Evolutionary conservation across 1,284 basidiomycete species (phyloP).

Genomic region (Bondarzewia mesenterica): DNA sequence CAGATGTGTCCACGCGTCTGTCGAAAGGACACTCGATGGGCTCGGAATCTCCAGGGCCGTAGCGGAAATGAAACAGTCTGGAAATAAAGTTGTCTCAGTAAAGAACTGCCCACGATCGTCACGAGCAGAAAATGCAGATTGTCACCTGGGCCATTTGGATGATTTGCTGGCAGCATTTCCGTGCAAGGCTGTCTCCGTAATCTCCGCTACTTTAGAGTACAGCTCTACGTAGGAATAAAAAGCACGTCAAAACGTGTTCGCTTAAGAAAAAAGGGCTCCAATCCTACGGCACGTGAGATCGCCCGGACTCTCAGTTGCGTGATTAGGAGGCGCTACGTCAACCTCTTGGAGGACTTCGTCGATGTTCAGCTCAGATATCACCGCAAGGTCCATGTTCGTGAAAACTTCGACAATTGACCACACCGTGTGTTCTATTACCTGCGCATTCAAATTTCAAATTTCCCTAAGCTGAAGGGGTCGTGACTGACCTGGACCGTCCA

Average conservation of each 20-base stretch:
- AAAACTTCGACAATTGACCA: constrained; percentile 56
- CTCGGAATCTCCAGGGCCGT: constrained; percentile 27
- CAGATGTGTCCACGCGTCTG: constrained; percentile 25
- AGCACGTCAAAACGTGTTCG: neutral
- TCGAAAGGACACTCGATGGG: constrained; percentile 21
- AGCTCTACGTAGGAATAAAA: constrained; percentile 33
- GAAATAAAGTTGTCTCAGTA: constrained; percentile 7
- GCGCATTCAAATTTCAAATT: constrained; percentile 12
- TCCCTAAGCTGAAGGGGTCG: too few relatives aligned
- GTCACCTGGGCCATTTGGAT: constrained; percentile 23
- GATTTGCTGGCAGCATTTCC: constrained; percentile 5
- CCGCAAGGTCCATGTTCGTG: constrained; percentile 50
- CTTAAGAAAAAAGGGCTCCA: neutral
- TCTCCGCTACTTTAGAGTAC: constrained; percentile 26
- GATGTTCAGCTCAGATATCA: constrained; percentile 31
- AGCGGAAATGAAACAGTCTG: constrained; percentile 35
- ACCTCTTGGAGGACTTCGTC: constrained; percentile 29
- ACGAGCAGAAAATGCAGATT: neutral
- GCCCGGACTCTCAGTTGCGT: constrained; percentile 26
- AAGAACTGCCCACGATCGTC: neutral
- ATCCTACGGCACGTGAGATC: constrained; percentile 30
- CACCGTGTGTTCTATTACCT: constrained; percentile 26
- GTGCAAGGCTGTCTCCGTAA: constrained; percentile 23
- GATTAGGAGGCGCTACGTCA: constrained; percentile 26
- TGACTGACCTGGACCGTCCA: constrained; percentile 14